Evolutionary conservation across 2,329 filamentous ascomycete genomes (phyloP).

Genomic region (Didymella lethalis): DNA sequence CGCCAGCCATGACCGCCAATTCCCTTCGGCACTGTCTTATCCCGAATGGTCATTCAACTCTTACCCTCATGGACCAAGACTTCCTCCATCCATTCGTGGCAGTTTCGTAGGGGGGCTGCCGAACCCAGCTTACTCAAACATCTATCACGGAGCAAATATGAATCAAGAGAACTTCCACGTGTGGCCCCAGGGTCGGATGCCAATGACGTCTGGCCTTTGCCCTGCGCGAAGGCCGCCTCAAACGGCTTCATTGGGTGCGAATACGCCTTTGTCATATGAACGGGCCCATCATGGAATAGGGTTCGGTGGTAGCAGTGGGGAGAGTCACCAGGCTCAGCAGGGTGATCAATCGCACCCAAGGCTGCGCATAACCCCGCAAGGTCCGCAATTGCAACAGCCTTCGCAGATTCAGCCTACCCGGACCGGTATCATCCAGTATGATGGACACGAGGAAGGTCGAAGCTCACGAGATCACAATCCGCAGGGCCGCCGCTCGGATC

Average conservation of each 20-base stretch:
- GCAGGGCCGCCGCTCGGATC: conserved; percentile 35
- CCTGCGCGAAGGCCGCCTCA: background rate
- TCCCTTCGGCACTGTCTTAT: conserved; percentile 22
- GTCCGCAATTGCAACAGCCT: conserved; percentile 15
- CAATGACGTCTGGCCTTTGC: conserved; percentile 6
- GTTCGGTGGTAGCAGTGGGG: conserved; percentile 9
- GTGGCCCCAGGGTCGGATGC: conserved; percentile 8
- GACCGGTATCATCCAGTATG: background rate
- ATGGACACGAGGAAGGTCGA: conserved; percentile 26
- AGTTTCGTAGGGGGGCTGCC: conserved; percentile 16
- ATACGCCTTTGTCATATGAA: background rate
- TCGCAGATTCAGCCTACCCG: background rate
- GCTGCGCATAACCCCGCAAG: conserved; percentile 13
- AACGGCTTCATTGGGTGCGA: background rate
- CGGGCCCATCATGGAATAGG: conserved; percentile 6
- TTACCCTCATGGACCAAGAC: conserved; percentile 21
- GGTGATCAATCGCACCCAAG: conserved; percentile 25
- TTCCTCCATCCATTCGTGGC: conserved; percentile 31
- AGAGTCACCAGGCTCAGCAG: conserved; percentile 22
- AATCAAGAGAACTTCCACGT: conserved; percentile 10
- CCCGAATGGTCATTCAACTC: conserved; percentile 21
- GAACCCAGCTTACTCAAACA: conserved; percentile 15
- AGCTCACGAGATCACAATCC: conserved; percentile 21
- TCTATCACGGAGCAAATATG: conserved; percentile 17
- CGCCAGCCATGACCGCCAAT: conserved; percentile 13